These are phyloP conservation scores for Dactylellina parvicollis DNA, from an alignment of 2,329 filamentous ascomycete genomes.

Conservation along the genomic window DNA sequence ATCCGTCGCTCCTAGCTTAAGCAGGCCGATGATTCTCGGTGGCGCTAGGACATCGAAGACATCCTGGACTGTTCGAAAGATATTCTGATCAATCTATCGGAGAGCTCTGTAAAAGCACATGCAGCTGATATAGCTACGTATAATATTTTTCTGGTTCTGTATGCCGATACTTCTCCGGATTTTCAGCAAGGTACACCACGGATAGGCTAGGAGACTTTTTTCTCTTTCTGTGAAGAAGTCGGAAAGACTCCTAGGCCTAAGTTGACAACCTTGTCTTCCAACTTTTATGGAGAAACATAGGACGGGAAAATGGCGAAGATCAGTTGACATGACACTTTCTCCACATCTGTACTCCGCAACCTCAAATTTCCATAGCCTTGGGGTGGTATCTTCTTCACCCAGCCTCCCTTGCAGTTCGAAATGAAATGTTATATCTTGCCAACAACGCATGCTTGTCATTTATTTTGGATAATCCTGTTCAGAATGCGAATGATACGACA, in stretches of 20 bases:
- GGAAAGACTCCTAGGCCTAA: constrained; percentile 40
- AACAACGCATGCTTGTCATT: constrained; percentile 27
- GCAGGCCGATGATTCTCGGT: constrained; percentile 5
- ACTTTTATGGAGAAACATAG: constrained; percentile 13
- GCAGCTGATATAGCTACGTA: too few species aligned
- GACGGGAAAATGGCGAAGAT: constrained; percentile 32
- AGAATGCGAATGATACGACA: too few species aligned
- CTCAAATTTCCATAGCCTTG: neutral
- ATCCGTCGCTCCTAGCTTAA: constrained; percentile 15
- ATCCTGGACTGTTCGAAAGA: constrained; percentile 18
- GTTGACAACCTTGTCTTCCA: neutral
- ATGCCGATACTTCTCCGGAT: constrained; percentile 41
- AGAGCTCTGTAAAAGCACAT: constrained; percentile 15
- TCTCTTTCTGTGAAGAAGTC: neutral
- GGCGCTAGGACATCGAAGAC: constrained; percentile 18
- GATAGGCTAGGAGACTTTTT: neutral
- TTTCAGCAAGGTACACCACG: constrained; percentile 34
- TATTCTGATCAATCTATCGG: constrained; percentile 15
- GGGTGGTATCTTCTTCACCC: constrained; percentile 6
- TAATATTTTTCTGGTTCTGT: too few species aligned
- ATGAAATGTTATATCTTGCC: constrained; percentile 40
- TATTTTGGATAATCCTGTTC: neutral
- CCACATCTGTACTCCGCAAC: constrained; percentile 48
- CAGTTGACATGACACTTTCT: constrained; percentile 38
- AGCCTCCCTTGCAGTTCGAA: constrained; percentile 21